Base-by-base conservation (phyloP, 108 stramenopile genomes). In the Cylindrotheca closterium region DNA sequence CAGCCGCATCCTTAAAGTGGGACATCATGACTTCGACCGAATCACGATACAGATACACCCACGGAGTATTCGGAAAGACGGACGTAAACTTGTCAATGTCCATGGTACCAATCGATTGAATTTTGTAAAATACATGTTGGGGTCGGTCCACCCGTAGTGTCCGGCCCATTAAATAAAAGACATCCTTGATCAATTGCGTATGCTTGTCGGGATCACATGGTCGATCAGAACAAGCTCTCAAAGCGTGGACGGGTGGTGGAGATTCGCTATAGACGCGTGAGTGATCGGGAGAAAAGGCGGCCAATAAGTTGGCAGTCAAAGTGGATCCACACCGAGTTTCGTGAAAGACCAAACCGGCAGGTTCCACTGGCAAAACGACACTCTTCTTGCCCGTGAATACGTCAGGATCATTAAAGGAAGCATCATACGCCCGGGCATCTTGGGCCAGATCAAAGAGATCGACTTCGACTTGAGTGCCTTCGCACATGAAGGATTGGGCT, bases 271-370 rank as follows among this genome's bases (percentile, higher is more conserved):
- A 94, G 18, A 96, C 88, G 4, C 89, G 75, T 22, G 58, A 47
- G 33, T 90, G 70, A 1, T 63, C 63, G 17, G 91, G 91, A 65
- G 79, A 67, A 63, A 80, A 74, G n/a, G 89, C 83, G 8, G 78
- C 84, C 29, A 99, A 65, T 24, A 88, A 58, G 77, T 99, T 99
- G 47, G 98, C 93, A 18, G 94, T 79, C 26, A 98, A 71, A 0
- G 97, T 98, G 4, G 89, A 89, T 4, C 98, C 98, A 49, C 91
- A 90, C 51, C 97, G 81, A 0, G 82, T 82, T 69, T 98, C 96
- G 67, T 99, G 98, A 80, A 97, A 98, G 12, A 98, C 76, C 52
- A 99, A 89, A 0, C 92, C 98, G 4, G 74, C 60, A 21, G 80
- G 81, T 30, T 59, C 50, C 57, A 86, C 67, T 0, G 31, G 32